Conservation (phyloP, 805 yeast genomes). For the Myxozyma kluyveri region DNA sequence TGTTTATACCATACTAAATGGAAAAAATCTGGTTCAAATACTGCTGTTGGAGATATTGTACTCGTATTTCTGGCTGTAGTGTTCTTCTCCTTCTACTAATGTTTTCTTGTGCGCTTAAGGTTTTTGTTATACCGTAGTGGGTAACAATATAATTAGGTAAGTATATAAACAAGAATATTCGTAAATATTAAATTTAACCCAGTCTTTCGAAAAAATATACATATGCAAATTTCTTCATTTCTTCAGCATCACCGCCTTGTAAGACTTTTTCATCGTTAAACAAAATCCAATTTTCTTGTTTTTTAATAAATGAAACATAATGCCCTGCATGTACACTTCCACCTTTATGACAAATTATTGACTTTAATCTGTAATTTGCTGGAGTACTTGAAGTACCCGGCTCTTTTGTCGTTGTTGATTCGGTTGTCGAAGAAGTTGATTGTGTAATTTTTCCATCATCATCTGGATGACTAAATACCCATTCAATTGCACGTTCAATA, state of each 20-base stretch:
- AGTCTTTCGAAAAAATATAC: conserved; percentile 45
- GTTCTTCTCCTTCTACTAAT: no score
- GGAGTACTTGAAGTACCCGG: conserved; percentile 33
- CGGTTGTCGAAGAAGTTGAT: conserved; percentile 30
- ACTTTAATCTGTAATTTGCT: conserved; percentile 51
- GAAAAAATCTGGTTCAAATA: no score
- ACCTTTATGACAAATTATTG: conserved; percentile 86
- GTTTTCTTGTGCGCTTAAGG: no score
- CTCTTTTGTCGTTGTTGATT: conserved; percentile 19
- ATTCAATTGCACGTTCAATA: conserved; percentile 77
- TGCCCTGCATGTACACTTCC: conserved; percentile 88
- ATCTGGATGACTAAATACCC: conserved; percentile 82
- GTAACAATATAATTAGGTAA: no score
- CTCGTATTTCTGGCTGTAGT: no score
- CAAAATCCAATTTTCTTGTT: conserved; percentile 60
- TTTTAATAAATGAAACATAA: conserved; percentile 73
- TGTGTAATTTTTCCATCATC: conserved; percentile 37
- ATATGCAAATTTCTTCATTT: conserved; percentile 50
- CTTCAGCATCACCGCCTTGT: conserved; percentile 41
- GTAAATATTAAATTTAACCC: no score
- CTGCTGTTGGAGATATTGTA: no score
- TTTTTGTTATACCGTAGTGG: no score
- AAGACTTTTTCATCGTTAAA: conserved; percentile 91
- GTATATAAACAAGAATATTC: no score
- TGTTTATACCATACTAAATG: no score